phyloP scores from a whole-genome alignment of 768 basidiomycete species.

The Hemileccinum rubropunctum region DNA sequence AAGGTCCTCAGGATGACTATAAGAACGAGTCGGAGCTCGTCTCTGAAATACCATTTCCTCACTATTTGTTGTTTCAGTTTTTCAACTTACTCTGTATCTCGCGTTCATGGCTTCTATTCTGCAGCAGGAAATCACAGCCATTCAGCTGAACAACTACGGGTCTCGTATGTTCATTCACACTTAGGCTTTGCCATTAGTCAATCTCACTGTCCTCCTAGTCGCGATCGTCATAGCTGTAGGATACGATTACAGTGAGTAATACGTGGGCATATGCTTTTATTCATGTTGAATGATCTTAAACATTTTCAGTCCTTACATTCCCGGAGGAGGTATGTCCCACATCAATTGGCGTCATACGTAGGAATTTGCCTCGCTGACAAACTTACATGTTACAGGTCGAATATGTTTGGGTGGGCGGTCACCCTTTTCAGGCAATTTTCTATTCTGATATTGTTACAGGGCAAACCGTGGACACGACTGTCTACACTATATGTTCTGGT shows the following conservation, averaged over 20 bases:
- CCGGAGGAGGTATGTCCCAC: background rate
- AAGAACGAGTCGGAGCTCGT: too few species aligned
- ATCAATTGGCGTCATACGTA: too few species aligned
- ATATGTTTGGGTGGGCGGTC: background rate
- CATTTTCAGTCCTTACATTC: background rate
- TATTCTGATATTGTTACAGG: background rate
- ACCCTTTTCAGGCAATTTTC: too few species aligned
- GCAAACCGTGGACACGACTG: background rate
- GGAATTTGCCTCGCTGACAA: too few species aligned
- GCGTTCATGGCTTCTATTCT: too few species aligned
- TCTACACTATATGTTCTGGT: background rate
- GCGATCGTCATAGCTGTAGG: background rate
- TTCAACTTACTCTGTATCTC: too few species aligned
- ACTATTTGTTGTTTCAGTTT: too few species aligned
- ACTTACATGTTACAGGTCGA: background rate
- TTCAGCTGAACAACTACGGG: background rate
- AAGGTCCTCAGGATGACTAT: too few species aligned
- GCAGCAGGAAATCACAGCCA: too few species aligned
- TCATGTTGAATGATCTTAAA: too few species aligned
- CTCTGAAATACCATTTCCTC: too few species aligned
- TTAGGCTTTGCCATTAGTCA: background rate
- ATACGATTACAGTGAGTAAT: background rate
- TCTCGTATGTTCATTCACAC: background rate
- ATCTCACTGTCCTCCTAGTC: background rate
- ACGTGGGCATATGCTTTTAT: too few species aligned